Evolutionary conservation across 2,329 filamentous ascomycete species (phyloP).

Genomic region (Trichoderma sp.): DNA sequence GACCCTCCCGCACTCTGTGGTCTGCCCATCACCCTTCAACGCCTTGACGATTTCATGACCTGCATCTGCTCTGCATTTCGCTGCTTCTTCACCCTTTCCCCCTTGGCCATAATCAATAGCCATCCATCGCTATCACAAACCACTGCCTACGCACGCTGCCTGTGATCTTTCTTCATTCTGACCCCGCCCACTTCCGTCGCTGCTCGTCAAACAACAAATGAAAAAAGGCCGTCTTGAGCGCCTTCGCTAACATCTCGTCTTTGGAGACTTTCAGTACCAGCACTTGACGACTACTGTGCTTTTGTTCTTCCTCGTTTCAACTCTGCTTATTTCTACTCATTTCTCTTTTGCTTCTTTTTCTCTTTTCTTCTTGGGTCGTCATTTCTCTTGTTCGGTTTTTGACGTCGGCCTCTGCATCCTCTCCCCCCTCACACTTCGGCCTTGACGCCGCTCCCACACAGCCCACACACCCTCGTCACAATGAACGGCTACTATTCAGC

Average conservation of each 20-base stretch:
- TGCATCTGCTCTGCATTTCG: slow-evolving; percentile 22
- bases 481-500: slow-evolving; percentile 51
- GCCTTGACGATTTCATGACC: slow-evolving; percentile 25
- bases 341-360: not conserved
- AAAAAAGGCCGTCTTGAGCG: slow-evolving; percentile 12
- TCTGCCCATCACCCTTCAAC: slow-evolving; percentile 17
- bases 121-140: slow-evolving; percentile 18
- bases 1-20: slow-evolving; percentile 8
- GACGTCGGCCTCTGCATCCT: slow-evolving; percentile 11
- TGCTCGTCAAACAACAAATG: slow-evolving; percentile 12
- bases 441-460: not conserved
- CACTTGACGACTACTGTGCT: slow-evolving; percentile 21
- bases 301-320: not conserved
- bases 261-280: slow-evolving; percentile 15
- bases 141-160: slow-evolving; percentile 5
- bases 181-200: slow-evolving; percentile 17
- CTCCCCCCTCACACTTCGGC: slow-evolving; percentile 12
- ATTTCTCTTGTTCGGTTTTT: slow-evolving; percentile 2
- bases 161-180: slow-evolving; percentile 3
- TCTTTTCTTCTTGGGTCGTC: not conserved
- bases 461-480: not conserved
- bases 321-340: not conserved
- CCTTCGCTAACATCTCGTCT: slow-evolving; percentile 20
- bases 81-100: slow-evolving; percentile 1
- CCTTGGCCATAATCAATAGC: not conserved